Evolutionary conservation across 257 asterid genomes (phyloP), one percentile per base, ranked within the genome.

Genomic region (Primulina eburnea): DNA sequence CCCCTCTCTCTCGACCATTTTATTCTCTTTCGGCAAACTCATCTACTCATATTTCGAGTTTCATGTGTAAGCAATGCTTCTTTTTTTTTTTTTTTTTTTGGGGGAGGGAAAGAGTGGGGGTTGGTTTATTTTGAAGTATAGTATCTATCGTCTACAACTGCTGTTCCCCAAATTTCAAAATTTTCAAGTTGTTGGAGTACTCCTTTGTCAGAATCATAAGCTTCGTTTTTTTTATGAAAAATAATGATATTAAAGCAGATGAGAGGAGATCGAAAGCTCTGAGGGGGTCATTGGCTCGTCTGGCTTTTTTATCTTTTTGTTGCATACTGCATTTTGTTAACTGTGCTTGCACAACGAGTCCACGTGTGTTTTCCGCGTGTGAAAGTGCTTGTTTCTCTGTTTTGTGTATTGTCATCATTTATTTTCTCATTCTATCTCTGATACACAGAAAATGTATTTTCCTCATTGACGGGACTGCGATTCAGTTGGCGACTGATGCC

Each of bases 391-490:
- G 18, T 56, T 38, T 65, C 33, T 35, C 40, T 52, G 59, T 53
- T 43, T 59, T 60, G 47, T 38, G 21, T 56, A 21, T 12, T 77
- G 32, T 56, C 56, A 59, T 63, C 53, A n/a, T 12, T 37, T 55
- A 20, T 65, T 34, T 28, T 33, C 71, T 64, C 69, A 66, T 76
- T 64, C 64, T 65, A n/a, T 77, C 75, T 60, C 28, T 80, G 53
- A 62, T 65, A 38, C 82, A 73, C 89, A 92, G 98, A 90, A 26
- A 92, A 92, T 73, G 91, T 88, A 28, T 92, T 92, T 67, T 92
- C 98, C 68, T 92, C 98, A 8, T 85, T 92, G 80, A 95, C 82
- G 83, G 98, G 97, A 72, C 78, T 92, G 73, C 92, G 81, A 59
- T 92, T 92, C 81, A 82, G 71, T 80, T 92, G 98, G 98, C 71